A percentile compares a stretch with the other conserved stretches of the same genome.
phyloP scores from a whole-genome alignment of 179 eudicot genomes.

The Silene coronaria region DNA sequence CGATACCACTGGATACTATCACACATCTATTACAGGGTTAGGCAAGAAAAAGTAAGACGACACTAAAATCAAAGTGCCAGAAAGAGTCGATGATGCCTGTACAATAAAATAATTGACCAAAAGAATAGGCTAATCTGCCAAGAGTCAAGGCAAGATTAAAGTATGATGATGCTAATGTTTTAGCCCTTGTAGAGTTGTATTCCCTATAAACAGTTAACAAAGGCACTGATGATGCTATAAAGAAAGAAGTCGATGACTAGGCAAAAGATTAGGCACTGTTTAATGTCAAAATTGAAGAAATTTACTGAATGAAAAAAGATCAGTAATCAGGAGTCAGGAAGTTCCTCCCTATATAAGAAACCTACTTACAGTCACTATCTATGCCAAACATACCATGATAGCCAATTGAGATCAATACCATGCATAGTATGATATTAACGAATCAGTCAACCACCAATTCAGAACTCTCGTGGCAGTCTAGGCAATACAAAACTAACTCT shows the following conservation, averaged over 20 bases:
- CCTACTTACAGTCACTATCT: background rate
- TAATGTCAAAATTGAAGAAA: background rate
- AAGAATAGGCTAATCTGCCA: background rate
- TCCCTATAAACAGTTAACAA: background rate
- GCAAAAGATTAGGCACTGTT: background rate
- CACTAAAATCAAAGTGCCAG: background rate
- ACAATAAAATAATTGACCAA: background rate
- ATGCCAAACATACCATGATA: background rate
- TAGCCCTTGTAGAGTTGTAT: background rate
- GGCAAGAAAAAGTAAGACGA: background rate
- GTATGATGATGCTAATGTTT: background rate
- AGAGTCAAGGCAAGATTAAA: background rate
- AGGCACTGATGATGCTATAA: background rate
- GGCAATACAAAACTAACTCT: background rate
- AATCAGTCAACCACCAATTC: background rate
- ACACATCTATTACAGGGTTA: background rate
- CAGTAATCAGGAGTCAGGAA: background rate
- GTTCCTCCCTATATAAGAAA: background rate
- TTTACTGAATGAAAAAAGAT: background rate
- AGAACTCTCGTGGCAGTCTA: background rate
- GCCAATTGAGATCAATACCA: background rate
- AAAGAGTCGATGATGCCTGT: background rate
- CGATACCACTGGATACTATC: background rate
- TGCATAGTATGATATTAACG: background rate
- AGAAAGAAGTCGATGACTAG: background rate